These are phyloP conservation scores for Atractiella rhizophila DNA, from an alignment of 768 basidiomycete genomes.

Conservation along the genomic window DNA sequence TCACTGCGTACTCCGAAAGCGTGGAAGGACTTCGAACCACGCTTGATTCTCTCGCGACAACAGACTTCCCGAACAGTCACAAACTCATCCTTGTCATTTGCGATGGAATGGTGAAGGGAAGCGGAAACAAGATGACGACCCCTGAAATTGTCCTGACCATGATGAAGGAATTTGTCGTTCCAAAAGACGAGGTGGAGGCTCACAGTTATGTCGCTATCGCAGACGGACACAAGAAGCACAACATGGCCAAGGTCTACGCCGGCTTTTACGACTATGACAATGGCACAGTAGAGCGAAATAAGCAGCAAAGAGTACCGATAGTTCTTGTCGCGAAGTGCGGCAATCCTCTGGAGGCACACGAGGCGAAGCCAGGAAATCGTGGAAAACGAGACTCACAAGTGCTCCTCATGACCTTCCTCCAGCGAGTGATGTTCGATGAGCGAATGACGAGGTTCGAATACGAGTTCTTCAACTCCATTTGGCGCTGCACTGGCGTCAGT, in stretches of 20 bases:
- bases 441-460: conserved; percentile 99
- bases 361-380: conserved; percentile 86
- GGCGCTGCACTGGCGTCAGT: conserved; percentile 81
- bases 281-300: conserved; percentile 59
- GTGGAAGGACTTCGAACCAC: conserved; percentile 89
- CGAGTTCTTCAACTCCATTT: conserved; percentile 96
- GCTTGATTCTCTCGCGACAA: conserved; percentile 90
- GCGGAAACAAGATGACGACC: conserved; percentile 63
- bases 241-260: conserved; percentile 95
- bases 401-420: conserved; percentile 86
- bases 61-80: conserved; percentile 94
- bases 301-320: conserved; percentile 91
- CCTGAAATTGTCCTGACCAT: conserved; percentile 81
- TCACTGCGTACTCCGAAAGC: conserved; percentile 95
- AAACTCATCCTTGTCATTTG: conserved; percentile 86
- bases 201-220: conserved; percentile 97
- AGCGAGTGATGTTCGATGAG: conserved; percentile 99
- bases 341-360: conserved; percentile 65
- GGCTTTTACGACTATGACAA: conserved; percentile 93
- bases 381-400: conserved; percentile 98
- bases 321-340: conserved; percentile 87
- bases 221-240: conserved; percentile 97
- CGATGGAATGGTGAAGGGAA: conserved; percentile 95
- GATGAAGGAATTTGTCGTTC: conserved; percentile 85
- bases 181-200: conserved; percentile 58